Evolutionary conservation across 352 stramenopile species (phyloP).

Genomic region (Phytophthora pluvialis): DNA sequence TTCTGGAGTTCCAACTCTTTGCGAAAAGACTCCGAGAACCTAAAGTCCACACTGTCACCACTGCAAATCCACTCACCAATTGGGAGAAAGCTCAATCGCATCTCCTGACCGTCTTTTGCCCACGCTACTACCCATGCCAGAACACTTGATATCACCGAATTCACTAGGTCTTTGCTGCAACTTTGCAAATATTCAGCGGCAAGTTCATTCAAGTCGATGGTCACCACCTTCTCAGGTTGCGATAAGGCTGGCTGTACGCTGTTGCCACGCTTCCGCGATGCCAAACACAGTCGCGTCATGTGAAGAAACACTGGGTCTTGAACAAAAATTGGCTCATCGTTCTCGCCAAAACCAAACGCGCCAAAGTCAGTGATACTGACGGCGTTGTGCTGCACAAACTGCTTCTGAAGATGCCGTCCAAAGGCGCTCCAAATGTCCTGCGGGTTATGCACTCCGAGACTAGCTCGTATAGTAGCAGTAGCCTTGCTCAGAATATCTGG

Average conservation of each 20-base stretch:
- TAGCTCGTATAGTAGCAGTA: slow-evolving; percentile 40
- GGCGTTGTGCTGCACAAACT: slow-evolving; percentile 35
- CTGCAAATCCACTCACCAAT: slow-evolving; percentile 64
- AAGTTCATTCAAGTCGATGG: slow-evolving; percentile 37
- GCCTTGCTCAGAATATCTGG: slow-evolving; percentile 51
- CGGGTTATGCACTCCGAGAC: slow-evolving; percentile 36
- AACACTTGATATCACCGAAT: slow-evolving; percentile 46
- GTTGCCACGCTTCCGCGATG: slow-evolving; percentile 25
- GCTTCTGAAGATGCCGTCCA: slow-evolving; percentile 40
- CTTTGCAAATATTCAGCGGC: slow-evolving; percentile 44
- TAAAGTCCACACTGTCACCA: slow-evolving; percentile 41
- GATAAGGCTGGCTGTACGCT: slow-evolving; percentile 32
- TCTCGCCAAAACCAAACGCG: slow-evolving; percentile 46
- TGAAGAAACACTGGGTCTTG: slow-evolving; percentile 50
- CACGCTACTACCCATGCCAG: slow-evolving; percentile 46
- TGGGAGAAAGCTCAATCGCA: slow-evolving; percentile 49
- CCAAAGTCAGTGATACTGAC: slow-evolving; percentile 46
- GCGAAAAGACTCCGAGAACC: slow-evolving; percentile 48
- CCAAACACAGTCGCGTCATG: slow-evolving; percentile 46
- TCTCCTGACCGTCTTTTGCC: slow-evolving; percentile 47
- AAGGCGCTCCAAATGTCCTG: slow-evolving; percentile 50
- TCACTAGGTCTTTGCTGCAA: slow-evolving; percentile 49
- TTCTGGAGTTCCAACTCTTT: slow-evolving; percentile 25
- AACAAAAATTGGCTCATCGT: slow-evolving; percentile 45
- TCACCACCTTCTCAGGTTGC: slow-evolving; percentile 22